Conservation (phyloP, 257 asterid genomes). For the Perilla frutescens region DNA sequence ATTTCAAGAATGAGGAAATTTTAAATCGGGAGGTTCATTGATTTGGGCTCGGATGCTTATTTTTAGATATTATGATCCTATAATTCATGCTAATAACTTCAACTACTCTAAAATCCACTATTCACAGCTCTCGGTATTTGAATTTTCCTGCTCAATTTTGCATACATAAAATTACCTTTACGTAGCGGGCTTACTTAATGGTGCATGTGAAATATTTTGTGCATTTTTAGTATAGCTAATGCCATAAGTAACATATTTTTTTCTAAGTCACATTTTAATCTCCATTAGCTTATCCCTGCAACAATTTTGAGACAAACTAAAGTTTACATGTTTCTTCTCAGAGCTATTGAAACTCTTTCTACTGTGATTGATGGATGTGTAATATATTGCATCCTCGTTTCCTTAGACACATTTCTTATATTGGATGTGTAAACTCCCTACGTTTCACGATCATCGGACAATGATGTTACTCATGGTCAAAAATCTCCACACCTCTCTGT, state of each 20-base stretch:
- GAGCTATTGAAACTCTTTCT: neutral
- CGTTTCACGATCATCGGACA: no score
- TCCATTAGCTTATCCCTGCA: neutral
- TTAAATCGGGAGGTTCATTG: constrained; percentile 31
- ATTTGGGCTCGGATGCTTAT: neutral
- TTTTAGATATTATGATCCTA: neutral
- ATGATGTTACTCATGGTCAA: no score
- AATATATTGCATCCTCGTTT: neutral
- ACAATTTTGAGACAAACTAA: neutral
- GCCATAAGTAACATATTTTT: neutral
- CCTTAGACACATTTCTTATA: neutral
- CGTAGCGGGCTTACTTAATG: neutral
- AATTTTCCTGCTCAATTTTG: neutral
- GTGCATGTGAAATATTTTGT: neutral
- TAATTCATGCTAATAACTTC: neutral
- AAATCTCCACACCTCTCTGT: no score
- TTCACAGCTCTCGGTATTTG: neutral
- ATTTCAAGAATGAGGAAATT: constrained; percentile 40
- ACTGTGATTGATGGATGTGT: neutral
- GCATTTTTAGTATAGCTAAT: neutral
- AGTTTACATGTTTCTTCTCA: neutral
- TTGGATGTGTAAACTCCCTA: neutral
- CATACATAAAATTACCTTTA: neutral
- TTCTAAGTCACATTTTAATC: neutral
- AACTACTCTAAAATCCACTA: neutral